These are phyloP conservation scores for Knoxia roxburghii DNA, from an alignment of 257 asterid species.

Conservation along the genomic window DNA sequence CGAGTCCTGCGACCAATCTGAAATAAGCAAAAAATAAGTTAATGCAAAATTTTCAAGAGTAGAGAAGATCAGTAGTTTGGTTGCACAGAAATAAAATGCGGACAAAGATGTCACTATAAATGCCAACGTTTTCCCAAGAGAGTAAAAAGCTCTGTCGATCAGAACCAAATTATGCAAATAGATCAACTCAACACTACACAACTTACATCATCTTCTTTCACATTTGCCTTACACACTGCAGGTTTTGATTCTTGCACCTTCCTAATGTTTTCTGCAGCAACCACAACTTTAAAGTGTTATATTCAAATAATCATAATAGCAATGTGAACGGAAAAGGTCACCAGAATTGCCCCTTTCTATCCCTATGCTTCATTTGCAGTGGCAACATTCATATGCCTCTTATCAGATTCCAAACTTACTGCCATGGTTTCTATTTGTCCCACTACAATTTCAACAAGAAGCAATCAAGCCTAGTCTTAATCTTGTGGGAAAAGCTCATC, in stretches of 20 bases:
- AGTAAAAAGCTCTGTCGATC: background rate
- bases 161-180: background rate
- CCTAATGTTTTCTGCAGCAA: conserved; percentile 36
- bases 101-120: background rate
- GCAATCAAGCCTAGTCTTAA: background rate
- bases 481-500: background rate
- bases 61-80: background rate
- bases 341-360: background rate
- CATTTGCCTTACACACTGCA: conserved; percentile 40
- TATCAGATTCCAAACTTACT: too few relatives aligned
- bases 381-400: background rate
- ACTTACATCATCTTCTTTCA: conserved; percentile 37
- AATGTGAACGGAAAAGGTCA: conserved; percentile 3
- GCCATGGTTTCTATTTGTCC: background rate
- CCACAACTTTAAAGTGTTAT: conserved; percentile 16
- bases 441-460: background rate
- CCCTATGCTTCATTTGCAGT: background rate
- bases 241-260: conserved; percentile 30
- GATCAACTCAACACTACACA: background rate
- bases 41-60: background rate
- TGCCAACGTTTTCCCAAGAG: background rate
- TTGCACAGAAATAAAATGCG: too few relatives aligned
- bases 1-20: conserved; percentile 45
- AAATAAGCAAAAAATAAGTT: background rate
- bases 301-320: background rate